A percentile compares a stretch with the other conserved stretches of the same genome.
Conservation (phyloP, 768 basidiomycete genomes). For the Leccinum arenicola region DNA sequence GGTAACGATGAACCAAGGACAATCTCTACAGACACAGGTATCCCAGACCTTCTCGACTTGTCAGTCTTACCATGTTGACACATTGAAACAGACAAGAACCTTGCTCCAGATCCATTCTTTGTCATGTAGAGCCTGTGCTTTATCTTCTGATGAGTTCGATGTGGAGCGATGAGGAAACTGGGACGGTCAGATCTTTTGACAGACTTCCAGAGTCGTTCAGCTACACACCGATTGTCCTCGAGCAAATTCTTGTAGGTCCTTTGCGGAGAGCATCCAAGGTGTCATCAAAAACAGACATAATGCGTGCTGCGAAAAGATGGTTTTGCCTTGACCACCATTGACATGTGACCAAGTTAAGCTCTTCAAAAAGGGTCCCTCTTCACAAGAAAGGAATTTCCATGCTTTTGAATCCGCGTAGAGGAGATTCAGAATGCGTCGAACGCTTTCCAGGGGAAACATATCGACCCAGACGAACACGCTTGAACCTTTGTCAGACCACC, state of each 20-base stretch:
- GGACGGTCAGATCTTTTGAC: constrained; percentile 2
- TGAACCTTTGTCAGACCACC: not conserved
- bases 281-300: constrained; percentile 36
- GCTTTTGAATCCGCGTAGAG: constrained; percentile 26
- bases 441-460: constrained; percentile 50
- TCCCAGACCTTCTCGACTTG: constrained; percentile 36
- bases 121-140: constrained; percentile 25
- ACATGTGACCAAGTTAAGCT: constrained; percentile 27
- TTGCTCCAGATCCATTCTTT: constrained; percentile 58
- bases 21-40: constrained; percentile 33
- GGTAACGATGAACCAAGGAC: constrained; percentile 41
- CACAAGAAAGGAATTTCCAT: constrained; percentile 30
- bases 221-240: constrained; percentile 20
- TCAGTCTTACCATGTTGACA: constrained; percentile 5
- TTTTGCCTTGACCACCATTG: constrained; percentile 10
- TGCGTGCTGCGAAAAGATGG: constrained; percentile 12
- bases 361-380: constrained; percentile 24
- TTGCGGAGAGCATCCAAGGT: constrained; percentile 37
- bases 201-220: not conserved
- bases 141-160: constrained; percentile 1
- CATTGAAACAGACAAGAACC: constrained; percentile 18
- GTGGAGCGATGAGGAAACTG: constrained; percentile 22
- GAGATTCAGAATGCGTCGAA: constrained; percentile 39
- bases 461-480: constrained; percentile 52
- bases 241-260: constrained; percentile 36